phyloP scores from a whole-genome alignment of 1,139 yeast genomes.

The Nakaseomyces kungkrabaensis region DNA sequence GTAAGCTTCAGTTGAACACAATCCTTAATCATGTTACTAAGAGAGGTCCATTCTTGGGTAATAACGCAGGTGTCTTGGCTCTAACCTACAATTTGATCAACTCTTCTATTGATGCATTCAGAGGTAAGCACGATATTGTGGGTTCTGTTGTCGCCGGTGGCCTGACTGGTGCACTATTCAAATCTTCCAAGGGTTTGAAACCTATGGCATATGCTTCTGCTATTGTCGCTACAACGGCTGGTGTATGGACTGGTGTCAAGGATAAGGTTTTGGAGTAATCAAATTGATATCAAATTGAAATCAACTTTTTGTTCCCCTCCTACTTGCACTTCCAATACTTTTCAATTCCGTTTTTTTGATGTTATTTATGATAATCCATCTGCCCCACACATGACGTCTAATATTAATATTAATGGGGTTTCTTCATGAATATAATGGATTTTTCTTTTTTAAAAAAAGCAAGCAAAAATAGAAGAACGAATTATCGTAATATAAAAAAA shows the following conservation, averaged over 20 bases:
- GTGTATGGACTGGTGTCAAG: constrained; percentile 85
- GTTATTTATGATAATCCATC: too few relatives aligned
- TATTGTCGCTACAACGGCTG: constrained; percentile 83
- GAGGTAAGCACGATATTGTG: constrained; percentile 81
- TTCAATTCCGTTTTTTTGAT: too few relatives aligned
- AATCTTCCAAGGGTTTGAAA: constrained; percentile 71
- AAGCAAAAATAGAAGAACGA: too few relatives aligned
- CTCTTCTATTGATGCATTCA: constrained; percentile 62
- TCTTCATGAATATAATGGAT: background rate
- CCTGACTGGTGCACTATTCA: constrained; percentile 82
- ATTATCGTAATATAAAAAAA: too few relatives aligned
- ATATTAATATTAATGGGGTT: too few relatives aligned
- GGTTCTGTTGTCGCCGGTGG: constrained; percentile 89
- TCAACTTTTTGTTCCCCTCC: background rate
- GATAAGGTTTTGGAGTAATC: background rate
- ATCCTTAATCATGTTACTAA: constrained; percentile 85
- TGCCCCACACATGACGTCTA: too few relatives aligned
- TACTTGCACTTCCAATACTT: background rate
- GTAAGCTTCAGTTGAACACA: constrained; percentile 74
- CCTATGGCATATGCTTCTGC: constrained; percentile 87
- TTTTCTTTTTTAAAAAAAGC: too few relatives aligned
- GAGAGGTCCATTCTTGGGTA: constrained; percentile 93
- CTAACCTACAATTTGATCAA: constrained; percentile 78
- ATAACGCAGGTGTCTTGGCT: constrained; percentile 90
- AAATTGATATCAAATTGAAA: background rate